Evolutionary conservation across 768 basidiomycete genomes (phyloP), one percentile per base, ranked within the genome.

Genomic region (Lactarius akahatsu): DNA sequence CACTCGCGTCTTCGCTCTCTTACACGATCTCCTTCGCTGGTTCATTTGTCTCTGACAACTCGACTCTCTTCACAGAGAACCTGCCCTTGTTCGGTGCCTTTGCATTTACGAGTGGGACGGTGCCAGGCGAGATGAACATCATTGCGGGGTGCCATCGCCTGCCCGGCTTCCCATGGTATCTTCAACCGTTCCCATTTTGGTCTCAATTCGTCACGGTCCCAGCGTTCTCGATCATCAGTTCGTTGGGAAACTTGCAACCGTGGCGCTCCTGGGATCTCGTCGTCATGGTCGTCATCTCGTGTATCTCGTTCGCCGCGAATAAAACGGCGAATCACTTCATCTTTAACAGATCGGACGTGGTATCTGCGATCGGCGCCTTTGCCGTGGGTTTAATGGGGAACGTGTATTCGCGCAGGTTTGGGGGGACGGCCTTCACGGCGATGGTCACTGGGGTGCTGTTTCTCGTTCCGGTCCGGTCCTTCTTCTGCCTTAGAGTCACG

Each of bases 361-460:
- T 92, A 36, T 90, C 89, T 59, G 89, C 89, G 15, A 90, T 92
- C 70, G 91, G 91, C 0, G 90, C 91, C 5, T 92, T 92, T 69
- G 88, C 84, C 0, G 86, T 91, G 34, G 90, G 91, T 26, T 67
- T 92, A 30, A 77, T 92, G 20, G 91, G 90, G 3, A 92, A 92
- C 71, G 76, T 87, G 1, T 92, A 92, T 75, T 91, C 91, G 40
- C 82, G 91, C 55, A 84, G 85, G 72, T 89, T 90, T 82, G 83
- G 88, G 4, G 91, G 91, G 7, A 93, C 91, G 1, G 92, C 92
- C 26, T 94, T 94, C 76, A 92, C 91, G 7, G 87, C 87, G 1
- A 94, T 94, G 92, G 90, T 93, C 34, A 90, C 91, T n/a, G 92
- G 91, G 54, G 90, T 95, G 18, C 76, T 92, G 65, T 91, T 94